A percentile compares a stretch with the other conserved stretches of the same genome.
Conservation (phyloP, 768 basidiomycete species). For the Glaciozyma martinii region DNA sequence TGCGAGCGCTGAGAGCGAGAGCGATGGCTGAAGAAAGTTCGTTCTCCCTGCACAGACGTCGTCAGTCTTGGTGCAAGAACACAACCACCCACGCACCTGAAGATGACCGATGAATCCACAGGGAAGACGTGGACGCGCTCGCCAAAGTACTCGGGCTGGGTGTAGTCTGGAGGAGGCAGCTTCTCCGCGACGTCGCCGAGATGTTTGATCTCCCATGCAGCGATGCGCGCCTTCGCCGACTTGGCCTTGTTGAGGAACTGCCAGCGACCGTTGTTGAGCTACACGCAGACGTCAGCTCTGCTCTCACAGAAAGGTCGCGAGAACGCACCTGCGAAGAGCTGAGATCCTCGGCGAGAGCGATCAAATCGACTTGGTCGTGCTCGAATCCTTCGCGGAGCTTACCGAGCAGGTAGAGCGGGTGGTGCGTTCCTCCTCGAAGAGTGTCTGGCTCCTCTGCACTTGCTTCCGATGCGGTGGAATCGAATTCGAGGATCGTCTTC, state of each 20-base stretch:
- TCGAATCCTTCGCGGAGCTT: not conserved
- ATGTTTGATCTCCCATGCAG: conserved; percentile 18
- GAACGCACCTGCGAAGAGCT: not conserved
- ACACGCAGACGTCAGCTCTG: too few species aligned
- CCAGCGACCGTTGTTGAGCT: conserved; percentile 10
- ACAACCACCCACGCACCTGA: not conserved
- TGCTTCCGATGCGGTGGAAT: not conserved
- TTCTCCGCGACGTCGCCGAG: not conserved
- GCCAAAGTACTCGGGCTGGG: conserved; percentile 13
- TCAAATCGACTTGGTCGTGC: not conserved
- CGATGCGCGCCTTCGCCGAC: conserved; percentile 3
- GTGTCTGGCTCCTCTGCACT: too few species aligned
- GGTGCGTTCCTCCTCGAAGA: too few species aligned
- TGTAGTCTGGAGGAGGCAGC: not conserved
- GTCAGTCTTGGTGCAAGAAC: too few species aligned
- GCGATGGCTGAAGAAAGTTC: conserved; percentile 22
- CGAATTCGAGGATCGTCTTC: not conserved
- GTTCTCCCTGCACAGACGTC: not conserved
- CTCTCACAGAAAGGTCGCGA: too few species aligned
- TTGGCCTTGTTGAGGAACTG: conserved; percentile 4
- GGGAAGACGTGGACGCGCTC: conserved; percentile 11
- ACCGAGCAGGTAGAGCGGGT: not conserved
- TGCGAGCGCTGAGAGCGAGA: conserved; percentile 12
- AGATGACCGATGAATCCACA: conserved; percentile 1
- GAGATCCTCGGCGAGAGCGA: not conserved